phyloP scores from a whole-genome alignment of 371 early-diverging fungal genomes.

The Haplosporangium sp. region DNA sequence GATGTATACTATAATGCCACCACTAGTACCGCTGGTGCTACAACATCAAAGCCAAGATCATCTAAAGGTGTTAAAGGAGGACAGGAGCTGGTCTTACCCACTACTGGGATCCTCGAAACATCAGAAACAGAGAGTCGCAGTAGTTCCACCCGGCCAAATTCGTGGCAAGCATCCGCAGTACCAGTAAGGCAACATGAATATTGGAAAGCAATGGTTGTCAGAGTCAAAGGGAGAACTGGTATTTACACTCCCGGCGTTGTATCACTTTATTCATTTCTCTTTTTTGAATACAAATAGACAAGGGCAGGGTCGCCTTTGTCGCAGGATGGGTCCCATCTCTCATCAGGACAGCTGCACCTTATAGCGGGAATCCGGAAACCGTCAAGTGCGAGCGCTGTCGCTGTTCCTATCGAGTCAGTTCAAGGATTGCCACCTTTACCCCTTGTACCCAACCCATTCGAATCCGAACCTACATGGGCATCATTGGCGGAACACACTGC shows the following conservation, averaged over 20 bases:
- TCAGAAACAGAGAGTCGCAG: conserved; percentile 27
- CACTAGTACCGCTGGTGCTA: too few species aligned
- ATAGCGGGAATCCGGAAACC: conserved; percentile 19
- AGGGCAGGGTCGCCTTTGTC: conserved; percentile 32
- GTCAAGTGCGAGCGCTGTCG: conserved; percentile 18
- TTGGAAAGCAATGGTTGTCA: too few species aligned
- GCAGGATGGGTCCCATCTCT: conserved; percentile 5
- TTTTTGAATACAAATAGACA: conserved; percentile 15
- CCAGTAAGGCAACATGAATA: conserved; percentile 2
- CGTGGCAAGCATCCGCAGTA: conserved; percentile 13
- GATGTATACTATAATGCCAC: too few species aligned
- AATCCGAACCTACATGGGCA: conserved; percentile 69
- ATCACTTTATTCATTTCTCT: conserved; percentile 8
- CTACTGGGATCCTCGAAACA: too few species aligned
- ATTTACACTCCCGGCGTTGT: too few species aligned
- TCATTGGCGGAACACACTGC: conserved; percentile 72
- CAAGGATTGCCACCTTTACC: conserved; percentile 40
- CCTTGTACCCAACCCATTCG: conserved; percentile 45
- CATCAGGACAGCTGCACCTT: conserved; percentile 14
- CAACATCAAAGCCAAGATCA: too few species aligned
- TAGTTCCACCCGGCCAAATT: conserved; percentile 12
- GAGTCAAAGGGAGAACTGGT: background rate
- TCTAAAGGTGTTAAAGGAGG: too few species aligned
- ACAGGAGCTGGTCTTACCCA: too few species aligned
- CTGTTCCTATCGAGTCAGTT: background rate